Conservation (phyloP, 345 rosid species). For the Acer negundo region DNA sequence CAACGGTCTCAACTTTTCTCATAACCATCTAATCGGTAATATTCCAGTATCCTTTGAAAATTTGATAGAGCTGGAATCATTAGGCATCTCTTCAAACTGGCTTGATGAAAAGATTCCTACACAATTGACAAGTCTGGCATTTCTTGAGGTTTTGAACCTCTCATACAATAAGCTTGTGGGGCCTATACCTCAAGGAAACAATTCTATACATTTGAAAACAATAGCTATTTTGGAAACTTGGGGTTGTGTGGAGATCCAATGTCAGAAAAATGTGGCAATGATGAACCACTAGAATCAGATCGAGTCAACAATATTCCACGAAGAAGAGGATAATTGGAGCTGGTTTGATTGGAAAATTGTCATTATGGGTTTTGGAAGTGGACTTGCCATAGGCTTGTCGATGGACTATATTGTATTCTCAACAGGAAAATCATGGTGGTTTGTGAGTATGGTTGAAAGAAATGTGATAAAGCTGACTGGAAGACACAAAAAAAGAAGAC, state of each 20-base stretch:
- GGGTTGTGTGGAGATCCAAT: background rate
- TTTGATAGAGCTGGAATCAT: background rate
- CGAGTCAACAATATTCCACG: background rate
- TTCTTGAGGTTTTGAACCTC: background rate
- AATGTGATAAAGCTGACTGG: background rate
- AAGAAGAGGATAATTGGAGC: background rate
- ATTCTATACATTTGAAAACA: background rate
- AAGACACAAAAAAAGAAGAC: background rate
- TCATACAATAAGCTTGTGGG: background rate
- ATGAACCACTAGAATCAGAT: background rate
- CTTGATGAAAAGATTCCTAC: background rate
- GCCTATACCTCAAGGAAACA: background rate
- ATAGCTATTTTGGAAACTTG: background rate
- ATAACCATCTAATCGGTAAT: background rate
- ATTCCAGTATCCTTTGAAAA: background rate
- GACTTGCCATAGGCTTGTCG: background rate
- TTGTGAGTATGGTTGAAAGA: slow-evolving; percentile 5
- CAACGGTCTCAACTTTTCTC: slow-evolving; percentile 2
- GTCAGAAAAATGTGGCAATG: background rate
- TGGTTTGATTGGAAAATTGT: background rate
- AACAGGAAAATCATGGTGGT: background rate
- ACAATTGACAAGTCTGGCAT: background rate
- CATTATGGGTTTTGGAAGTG: background rate
- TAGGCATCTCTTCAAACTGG: background rate
- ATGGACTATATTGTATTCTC: slow-evolving; percentile 13